These are phyloP conservation scores for Fraxinus angustifolia DNA, from an alignment of 305 asterid genomes.

Conservation along the genomic window DNA sequence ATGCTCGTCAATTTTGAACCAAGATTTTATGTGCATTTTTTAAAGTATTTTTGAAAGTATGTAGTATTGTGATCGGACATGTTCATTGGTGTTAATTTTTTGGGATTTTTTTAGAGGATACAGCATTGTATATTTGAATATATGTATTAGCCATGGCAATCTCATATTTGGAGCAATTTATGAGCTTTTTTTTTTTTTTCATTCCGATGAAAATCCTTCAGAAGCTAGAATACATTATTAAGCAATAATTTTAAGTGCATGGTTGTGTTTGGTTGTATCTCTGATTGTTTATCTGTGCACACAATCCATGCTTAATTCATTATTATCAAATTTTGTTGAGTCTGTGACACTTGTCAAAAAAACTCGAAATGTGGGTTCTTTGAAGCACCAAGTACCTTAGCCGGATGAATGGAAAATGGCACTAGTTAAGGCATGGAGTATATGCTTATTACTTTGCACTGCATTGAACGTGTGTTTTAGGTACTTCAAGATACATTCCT, in stretches of 20 bases:
- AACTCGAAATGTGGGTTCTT: background rate
- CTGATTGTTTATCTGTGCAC: background rate
- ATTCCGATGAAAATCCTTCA: background rate
- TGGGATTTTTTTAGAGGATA: background rate
- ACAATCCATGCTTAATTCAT: background rate
- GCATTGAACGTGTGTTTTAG: background rate
- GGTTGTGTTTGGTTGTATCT: background rate
- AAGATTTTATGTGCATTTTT: background rate
- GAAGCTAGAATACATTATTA: background rate
- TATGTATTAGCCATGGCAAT: background rate
- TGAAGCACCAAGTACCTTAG: background rate
- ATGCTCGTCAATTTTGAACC: conserved; percentile 5
- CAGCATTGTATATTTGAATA: background rate
- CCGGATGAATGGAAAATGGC: background rate
- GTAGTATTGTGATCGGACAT: background rate
- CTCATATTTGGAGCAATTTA: background rate
- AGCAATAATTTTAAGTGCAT: background rate
- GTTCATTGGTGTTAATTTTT: background rate
- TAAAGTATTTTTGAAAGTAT: background rate
- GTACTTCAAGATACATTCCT: background rate
- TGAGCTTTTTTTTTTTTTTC: background rate
- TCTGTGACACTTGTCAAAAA: background rate
- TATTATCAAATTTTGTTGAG: background rate
- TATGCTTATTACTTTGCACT: background rate
- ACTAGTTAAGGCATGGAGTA: background rate